Percentiles rank a stretch among this genome's conserved stretches.
Evolutionary conservation across 139 green algal species (phyloP).

Genomic region (Chlorella sp.): DNA sequence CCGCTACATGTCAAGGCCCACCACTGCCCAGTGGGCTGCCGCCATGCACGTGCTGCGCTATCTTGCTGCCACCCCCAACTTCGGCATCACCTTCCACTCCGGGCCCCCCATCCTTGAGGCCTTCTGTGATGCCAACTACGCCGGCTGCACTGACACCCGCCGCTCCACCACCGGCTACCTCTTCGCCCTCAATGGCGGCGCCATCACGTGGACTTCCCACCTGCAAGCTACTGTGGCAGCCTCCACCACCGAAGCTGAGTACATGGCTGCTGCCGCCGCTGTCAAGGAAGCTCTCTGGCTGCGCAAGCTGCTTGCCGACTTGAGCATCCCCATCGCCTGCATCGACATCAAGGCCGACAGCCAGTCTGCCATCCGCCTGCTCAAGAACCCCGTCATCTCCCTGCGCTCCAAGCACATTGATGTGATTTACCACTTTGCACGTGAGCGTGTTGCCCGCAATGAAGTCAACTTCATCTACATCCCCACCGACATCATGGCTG

Average conservation of each 20-base stretch:
- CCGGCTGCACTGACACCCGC: constrained; percentile 37
- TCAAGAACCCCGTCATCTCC: constrained; percentile 38
- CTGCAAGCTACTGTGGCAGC: constrained; percentile 59
- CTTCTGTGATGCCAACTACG: constrained; percentile 61
- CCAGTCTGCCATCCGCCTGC: constrained; percentile 47
- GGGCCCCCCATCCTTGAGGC: background rate
- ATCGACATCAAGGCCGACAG: constrained; percentile 46
- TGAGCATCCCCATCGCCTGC: background rate
- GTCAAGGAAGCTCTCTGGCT: constrained; percentile 59
- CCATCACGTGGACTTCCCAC: constrained; percentile 55
- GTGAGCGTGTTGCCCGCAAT: constrained; percentile 26
- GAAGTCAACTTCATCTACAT: constrained; percentile 41
- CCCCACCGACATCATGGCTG: constrained; percentile 33
- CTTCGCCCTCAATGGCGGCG: constrained; percentile 47
- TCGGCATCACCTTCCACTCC: constrained; percentile 21
- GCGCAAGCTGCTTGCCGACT: constrained; percentile 40
- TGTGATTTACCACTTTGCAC: constrained; percentile 45
- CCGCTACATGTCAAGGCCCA: constrained; percentile 49
- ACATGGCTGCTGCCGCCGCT: constrained; percentile 55
- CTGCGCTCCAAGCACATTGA: constrained; percentile 59
- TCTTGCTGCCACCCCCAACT: constrained; percentile 28
- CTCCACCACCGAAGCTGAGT: constrained; percentile 64
- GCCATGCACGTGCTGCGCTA: constrained; percentile 50
- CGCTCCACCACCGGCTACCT: constrained; percentile 58
- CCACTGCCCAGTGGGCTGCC: constrained; percentile 43